Percentiles rank a stretch among this genome's conserved stretches.
Evolutionary conservation across 257 asterid genomes (phyloP).

Genomic region (Fraxinus excelsior): DNA sequence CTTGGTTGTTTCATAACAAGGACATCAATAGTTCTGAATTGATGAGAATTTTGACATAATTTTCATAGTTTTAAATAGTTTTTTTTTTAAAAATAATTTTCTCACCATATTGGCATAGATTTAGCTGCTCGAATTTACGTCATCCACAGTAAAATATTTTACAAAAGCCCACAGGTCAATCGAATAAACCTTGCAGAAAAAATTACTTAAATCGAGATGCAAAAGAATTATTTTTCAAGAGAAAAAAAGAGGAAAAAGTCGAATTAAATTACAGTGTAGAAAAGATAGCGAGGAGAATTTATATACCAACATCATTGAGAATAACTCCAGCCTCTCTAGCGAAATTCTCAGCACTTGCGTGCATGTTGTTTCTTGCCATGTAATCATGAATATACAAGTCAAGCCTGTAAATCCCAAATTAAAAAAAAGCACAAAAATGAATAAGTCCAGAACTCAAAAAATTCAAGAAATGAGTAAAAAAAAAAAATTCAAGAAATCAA

Average conservation of each 20-base stretch:
- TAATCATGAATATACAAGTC: constrained; percentile 29
- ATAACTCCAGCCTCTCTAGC: constrained; percentile 29
- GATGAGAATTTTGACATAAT: no score
- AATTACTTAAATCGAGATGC: neutral
- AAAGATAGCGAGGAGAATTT: neutral
- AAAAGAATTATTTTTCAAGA: neutral
- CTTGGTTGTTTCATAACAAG: no score
- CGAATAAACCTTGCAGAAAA: neutral
- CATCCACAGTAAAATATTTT: no score
- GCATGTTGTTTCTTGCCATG: constrained; percentile 32
- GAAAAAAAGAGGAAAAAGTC: neutral
- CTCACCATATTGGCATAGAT: no score
- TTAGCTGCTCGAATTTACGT: no score
- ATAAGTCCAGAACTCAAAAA: neutral
- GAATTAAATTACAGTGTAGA: neutral
- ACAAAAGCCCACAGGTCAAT: neutral
- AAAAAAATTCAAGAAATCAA: neutral
- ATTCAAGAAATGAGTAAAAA: neutral
- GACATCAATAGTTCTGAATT: no score
- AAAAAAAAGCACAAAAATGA: no score
- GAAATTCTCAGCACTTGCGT: constrained; percentile 29
- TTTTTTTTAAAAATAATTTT: no score
- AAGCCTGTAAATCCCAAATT: constrained; percentile 10
- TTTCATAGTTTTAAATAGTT: no score
- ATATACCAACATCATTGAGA: constrained; percentile 23